These are phyloP conservation scores for Russula sp. DNA, from an alignment of 768 basidiomycete genomes.

Conservation along the genomic window DNA sequence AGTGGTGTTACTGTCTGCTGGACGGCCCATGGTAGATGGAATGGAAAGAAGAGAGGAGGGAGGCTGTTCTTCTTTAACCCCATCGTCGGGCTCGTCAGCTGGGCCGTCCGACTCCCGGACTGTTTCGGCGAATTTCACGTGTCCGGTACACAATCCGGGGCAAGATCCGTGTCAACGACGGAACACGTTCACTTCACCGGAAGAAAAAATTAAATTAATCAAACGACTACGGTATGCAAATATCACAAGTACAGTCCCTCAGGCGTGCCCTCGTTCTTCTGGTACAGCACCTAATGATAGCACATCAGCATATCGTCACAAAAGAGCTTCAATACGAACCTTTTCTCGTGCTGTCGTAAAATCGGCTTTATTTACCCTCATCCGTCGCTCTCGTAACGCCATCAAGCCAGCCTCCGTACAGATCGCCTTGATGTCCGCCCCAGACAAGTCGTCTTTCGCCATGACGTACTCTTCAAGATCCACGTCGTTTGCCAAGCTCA, in stretches of 20 bases:
- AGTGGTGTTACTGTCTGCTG: background rate
- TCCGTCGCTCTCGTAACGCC: conserved; percentile 89
- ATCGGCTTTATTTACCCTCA: conserved; percentile 90
- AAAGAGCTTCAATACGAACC: conserved; percentile 44
- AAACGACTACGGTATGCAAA: conserved; percentile 17
- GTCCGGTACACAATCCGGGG: background rate
- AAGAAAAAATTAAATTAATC: conserved; percentile 17
- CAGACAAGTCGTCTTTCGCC: conserved; percentile 93
- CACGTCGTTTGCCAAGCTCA: conserved; percentile 85
- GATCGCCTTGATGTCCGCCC: conserved; percentile 98
- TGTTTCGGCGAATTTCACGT: background rate
- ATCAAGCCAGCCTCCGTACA: conserved; percentile 98
- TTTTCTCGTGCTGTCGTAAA: conserved; percentile 92
- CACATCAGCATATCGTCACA: conserved; percentile 25
- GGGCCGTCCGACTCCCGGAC: background rate
- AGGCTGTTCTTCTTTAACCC: background rate
- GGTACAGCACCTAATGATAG: conserved; percentile 67
- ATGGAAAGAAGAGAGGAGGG: background rate
- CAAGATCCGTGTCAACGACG: background rate
- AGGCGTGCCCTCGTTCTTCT: conserved; percentile 96
- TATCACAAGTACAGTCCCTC: conserved; percentile 80
- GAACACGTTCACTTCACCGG: background rate
- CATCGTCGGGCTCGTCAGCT: background rate
- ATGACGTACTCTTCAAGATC: conserved; percentile 95
- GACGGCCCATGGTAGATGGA: conserved; percentile 23